These are phyloP conservation scores for Stentor roeselii DNA, from an alignment of 73 alveolate genomes.

Conservation along the genomic window DNA sequence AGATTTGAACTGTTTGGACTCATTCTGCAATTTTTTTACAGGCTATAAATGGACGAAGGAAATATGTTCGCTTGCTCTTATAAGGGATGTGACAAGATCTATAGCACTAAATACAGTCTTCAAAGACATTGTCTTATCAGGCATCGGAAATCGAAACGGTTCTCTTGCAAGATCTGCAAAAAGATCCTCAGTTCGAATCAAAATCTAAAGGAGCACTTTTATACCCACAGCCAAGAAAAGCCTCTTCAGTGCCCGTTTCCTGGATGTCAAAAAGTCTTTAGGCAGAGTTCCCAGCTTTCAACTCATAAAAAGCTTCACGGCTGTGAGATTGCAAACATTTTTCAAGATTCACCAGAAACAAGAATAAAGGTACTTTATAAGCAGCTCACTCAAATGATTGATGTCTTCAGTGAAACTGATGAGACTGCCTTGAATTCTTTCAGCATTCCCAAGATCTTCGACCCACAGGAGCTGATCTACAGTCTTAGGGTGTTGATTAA, in stretches of 20 bases:
- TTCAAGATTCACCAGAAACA: too few species aligned
- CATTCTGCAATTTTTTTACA: too few species aligned
- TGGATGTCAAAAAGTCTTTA: constrained; percentile 83
- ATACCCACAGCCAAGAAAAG: constrained; percentile 90
- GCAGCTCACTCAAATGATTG: too few species aligned
- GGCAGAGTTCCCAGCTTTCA: constrained; percentile 78
- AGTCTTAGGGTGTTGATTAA: too few species aligned
- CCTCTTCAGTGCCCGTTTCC: constrained; percentile 86
- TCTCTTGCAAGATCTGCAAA: constrained; percentile 82
- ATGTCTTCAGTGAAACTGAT: too few species aligned
- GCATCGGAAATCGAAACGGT: constrained; percentile 79
- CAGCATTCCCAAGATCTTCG: too few species aligned
- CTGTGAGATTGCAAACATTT: too few species aligned
- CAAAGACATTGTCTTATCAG: constrained; percentile 46
- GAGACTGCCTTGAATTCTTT: too few species aligned
- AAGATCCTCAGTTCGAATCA: constrained; percentile 79
- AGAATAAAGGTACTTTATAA: too few species aligned
- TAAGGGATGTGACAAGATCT: constrained; percentile 44
- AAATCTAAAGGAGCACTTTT: constrained; percentile 79
- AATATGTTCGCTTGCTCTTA: constrained; percentile 25
- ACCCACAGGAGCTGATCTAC: too few species aligned
- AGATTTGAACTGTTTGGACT: too few species aligned
- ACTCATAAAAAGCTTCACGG: constrained; percentile 75
- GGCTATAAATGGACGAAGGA: too few species aligned
- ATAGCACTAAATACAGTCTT: constrained; percentile 43